A percentile compares a stretch with the other conserved stretches of the same genome.
Evolutionary conservation across 2,329 filamentous ascomycete genomes (phyloP).

Genomic region (Lachnellula occidentalis): DNA sequence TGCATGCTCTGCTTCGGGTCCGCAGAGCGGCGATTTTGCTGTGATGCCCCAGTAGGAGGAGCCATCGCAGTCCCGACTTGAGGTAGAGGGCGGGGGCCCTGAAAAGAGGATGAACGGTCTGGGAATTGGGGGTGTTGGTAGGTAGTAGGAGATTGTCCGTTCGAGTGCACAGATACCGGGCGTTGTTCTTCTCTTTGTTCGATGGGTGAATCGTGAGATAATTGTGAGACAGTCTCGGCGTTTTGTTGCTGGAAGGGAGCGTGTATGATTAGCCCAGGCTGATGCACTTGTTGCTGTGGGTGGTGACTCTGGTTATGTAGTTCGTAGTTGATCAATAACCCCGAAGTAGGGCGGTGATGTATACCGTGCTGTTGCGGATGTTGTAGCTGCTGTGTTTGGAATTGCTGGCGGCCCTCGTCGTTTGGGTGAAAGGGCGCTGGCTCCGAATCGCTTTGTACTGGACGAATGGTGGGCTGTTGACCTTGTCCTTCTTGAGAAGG

Average conservation of each 20-base stretch:
- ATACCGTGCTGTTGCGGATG: conserved; percentile 22
- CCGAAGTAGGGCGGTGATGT: conserved; percentile 19
- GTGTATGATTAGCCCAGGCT: conserved; percentile 29
- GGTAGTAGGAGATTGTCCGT: conserved; percentile 25
- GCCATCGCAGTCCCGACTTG: conserved; percentile 26
- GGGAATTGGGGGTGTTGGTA: conserved; percentile 22
- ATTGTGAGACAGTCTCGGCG: conserved; percentile 55
- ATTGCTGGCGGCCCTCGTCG: conserved; percentile 32
- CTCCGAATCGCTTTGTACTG: conserved; percentile 23
- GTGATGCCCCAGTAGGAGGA: conserved; percentile 18
- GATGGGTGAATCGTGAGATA: conserved; percentile 56
- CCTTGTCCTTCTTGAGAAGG: conserved; percentile 14
- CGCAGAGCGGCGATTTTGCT: conserved; percentile 26
- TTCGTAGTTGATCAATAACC: conserved; percentile 26
- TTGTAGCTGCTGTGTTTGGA: conserved; percentile 17
- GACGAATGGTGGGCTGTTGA: conserved; percentile 25
- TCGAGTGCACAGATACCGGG: conserved; percentile 27
- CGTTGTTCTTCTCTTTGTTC: conserved; percentile 27
- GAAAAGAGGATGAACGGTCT: conserved; percentile 23
- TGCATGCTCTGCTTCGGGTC: conserved; percentile 26
- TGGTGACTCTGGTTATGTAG: conserved; percentile 16
- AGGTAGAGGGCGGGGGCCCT: conserved; percentile 21
- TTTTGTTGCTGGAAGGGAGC: conserved; percentile 39
- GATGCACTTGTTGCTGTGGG: conserved; percentile 31
- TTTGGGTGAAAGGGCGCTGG: conserved; percentile 12